A percentile compares a stretch with the other conserved stretches of the same genome.
phyloP scores from a whole-genome alignment of 768 basidiomycete genomes.

The Tulasnella sp. region DNA sequence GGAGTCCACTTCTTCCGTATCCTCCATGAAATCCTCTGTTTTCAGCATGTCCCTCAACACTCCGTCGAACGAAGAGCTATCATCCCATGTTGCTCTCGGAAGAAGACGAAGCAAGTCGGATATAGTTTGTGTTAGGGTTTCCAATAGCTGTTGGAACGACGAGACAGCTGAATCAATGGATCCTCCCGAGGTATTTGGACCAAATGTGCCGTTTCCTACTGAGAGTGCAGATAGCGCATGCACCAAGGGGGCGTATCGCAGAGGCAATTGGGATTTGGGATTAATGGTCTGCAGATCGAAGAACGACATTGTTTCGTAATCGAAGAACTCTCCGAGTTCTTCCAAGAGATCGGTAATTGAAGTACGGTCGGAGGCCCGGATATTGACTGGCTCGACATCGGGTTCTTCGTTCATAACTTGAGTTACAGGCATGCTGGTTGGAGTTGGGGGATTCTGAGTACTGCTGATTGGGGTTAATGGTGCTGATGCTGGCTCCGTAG shows the following conservation, averaged over 20 bases:
- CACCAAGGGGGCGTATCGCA: conserved; percentile 75
- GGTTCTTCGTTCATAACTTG: no score
- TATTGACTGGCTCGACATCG: no score
- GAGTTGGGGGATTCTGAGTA: no score
- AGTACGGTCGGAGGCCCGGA: conserved; percentile 29
- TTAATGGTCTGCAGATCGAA: conserved; percentile 61
- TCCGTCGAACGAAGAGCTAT: conserved; percentile 78
- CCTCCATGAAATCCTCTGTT: conserved; percentile 75
- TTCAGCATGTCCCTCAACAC: conserved; percentile 79
- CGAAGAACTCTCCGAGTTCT: conserved; percentile 51
- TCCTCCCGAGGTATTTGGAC: conserved; percentile 68
- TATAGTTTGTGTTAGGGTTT: conserved; percentile 81
- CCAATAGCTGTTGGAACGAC: conserved; percentile 77
- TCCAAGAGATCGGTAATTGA: conserved; percentile 53
- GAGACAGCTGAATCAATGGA: conserved; percentile 86
- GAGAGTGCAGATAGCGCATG: conserved; percentile 78
- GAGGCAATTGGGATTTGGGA: conserved; percentile 63
- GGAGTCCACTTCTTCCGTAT: conserved; percentile 33
- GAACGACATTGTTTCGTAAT: conserved; percentile 56
- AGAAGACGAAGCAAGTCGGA: conserved; percentile 74
- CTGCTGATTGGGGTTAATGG: no score
- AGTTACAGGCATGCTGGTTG: no score
- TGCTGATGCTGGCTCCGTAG: no score
- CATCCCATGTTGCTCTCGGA: conserved; percentile 81
- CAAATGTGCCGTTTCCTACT: conserved; percentile 62